Base-by-base conservation (phyloP, 345 rosid genomes). In the Heritiera littoralis region DNA sequence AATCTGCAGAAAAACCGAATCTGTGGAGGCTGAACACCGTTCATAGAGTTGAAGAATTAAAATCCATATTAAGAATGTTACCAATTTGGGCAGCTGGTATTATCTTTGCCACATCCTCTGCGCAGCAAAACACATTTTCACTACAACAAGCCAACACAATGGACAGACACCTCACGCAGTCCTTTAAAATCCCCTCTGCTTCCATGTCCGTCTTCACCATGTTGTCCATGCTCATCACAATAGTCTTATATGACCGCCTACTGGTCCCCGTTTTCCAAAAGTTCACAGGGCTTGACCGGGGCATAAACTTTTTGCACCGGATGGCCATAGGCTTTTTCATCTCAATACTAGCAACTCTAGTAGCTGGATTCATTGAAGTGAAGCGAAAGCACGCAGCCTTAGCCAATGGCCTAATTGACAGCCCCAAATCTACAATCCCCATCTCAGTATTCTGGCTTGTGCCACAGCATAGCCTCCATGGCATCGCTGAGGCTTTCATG, bases 81-180 rank as follows among this genome's bases (percentile, higher is more conserved):
- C 91, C 91, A 1, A 88, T 88, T 13, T 83, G 91, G 91, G 91
- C 86, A 14, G 81, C 89, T 13, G 91, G 91, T 41, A 86, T 86
- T 66, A 80, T 88, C 4, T 81, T 85, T 41, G 77, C 84, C 66
- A 86, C 89, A 60, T 86, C 91, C 20, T 77, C 74, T 59, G 84
- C 88, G 8, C 91, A 88, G 20, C 91, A 88, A 43, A 56, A 6
- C 81, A 88, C 91, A 67, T 88, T 88, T 72, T 83, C 91, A 1
- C 80, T 88, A 5, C 86, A 86, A 55, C 91, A 86, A 77, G 91
- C 89, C 66, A 85, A 85, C 40, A 80, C 87, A 56, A 88, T 86
- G 91, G 68, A 88, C 81, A 78, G 88, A 40, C 85, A 86, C 74
- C 73, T 88, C 55, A 67, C 83, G 0, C 69, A 71, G 3, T 73